phyloP scores from a whole-genome alignment of 495 filamentous ascomycete genomes.

The Chaetomium tenue region DNA sequence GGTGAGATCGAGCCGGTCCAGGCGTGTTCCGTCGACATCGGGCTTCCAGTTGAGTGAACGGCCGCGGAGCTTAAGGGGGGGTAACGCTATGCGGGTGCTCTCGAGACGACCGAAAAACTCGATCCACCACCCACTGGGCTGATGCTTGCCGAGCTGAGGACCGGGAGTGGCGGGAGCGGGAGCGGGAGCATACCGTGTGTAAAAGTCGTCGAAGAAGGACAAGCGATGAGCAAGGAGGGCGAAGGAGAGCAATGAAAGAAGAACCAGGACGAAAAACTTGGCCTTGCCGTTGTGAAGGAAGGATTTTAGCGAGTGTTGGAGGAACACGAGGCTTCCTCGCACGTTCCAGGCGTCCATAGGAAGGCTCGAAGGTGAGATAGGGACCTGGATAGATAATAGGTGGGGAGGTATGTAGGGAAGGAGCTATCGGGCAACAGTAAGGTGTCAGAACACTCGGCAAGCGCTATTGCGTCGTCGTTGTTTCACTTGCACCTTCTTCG shows the following conservation, averaged over 20 bases:
- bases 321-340: background rate
- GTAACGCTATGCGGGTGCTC: conserved; percentile 9
- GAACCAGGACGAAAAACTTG: background rate
- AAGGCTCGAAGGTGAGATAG: too few species aligned
- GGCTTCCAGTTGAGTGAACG: conserved; percentile 18
- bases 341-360: too few species aligned
- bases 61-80: background rate
- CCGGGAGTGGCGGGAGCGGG: too few species aligned
- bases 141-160: background rate
- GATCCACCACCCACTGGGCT: conserved; percentile 20
- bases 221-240: conserved; percentile 1
- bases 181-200: background rate
- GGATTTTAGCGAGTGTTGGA: background rate
- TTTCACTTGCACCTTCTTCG: too few species aligned
- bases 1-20: background rate
- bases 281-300: background rate
- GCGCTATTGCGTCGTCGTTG: too few species aligned
- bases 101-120: conserved; percentile 27
- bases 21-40: conserved; percentile 9
- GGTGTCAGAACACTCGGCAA: too few species aligned
- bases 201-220: background rate
- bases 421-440: too few species aligned
- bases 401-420: too few species aligned
- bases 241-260: conserved; percentile 13
- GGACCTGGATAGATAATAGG: too few species aligned